Conservation (phyloP, 139 green algal species). For the Chlorella sp. region DNA sequence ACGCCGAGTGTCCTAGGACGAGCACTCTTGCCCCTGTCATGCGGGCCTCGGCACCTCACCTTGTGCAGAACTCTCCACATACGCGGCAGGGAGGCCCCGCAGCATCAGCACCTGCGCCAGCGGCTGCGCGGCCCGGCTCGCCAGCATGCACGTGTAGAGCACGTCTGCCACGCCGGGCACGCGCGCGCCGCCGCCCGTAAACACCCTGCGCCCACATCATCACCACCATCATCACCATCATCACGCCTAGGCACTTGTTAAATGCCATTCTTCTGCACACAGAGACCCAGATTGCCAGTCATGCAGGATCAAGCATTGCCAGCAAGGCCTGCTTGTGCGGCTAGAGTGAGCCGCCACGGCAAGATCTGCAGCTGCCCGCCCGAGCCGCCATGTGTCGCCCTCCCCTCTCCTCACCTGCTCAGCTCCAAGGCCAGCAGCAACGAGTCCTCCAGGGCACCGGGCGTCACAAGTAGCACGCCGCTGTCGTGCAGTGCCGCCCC, state of each 20-base stretch:
- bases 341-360: no score
- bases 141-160: slow-evolving; percentile 18
- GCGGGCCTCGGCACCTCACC: no score
- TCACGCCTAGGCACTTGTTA: no score
- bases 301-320: no score
- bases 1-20: no score
- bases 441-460: background rate
- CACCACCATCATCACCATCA: background rate
- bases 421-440: background rate
- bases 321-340: no score
- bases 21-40: no score
- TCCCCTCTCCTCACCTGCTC: background rate
- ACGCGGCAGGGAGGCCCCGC: background rate
- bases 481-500: no score
- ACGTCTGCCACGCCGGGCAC: slow-evolving; percentile 14
- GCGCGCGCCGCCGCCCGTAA: background rate
- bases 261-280: no score
- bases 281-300: no score
- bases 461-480: background rate
- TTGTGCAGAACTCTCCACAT: no score
- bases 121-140: slow-evolving; percentile 1
- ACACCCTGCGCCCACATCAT: background rate
- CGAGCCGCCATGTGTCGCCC: background rate
- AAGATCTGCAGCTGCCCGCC: no score
- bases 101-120: slow-evolving; percentile 9